A percentile compares a stretch with the other conserved stretches of the same genome.
Evolutionary conservation across 176 grass and related monocot species (phyloP).

Genomic region (Triticum timopheevii): DNA sequence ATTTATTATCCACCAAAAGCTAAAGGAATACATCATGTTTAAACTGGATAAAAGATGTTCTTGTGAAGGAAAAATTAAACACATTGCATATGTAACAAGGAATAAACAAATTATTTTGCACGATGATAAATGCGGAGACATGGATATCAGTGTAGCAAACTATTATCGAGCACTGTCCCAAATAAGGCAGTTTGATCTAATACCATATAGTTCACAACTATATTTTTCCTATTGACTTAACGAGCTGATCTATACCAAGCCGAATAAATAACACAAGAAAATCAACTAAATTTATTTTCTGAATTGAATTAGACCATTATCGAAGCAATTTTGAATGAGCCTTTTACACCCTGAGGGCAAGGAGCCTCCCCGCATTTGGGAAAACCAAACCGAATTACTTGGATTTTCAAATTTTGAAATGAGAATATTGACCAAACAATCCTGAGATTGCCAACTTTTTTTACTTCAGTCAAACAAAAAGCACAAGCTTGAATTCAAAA

Average conservation of each 20-base stretch:
- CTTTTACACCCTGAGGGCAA: not conserved
- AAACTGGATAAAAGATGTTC: not conserved
- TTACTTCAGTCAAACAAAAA: not conserved
- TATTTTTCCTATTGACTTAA: not conserved
- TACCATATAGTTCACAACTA: not conserved
- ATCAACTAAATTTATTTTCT: not conserved
- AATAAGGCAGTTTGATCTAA: not conserved
- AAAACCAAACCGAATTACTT: not conserved
- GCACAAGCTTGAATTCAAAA: not conserved
- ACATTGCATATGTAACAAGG: not conserved
- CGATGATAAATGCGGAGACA: not conserved
- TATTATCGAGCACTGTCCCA: not conserved
- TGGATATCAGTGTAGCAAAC: not conserved
- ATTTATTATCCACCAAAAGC: conserved; percentile 26
- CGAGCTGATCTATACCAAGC: not conserved
- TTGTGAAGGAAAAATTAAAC: not conserved
- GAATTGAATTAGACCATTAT: not conserved
- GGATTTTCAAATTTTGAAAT: not conserved
- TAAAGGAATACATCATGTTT: conserved; percentile 15
- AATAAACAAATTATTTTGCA: not conserved
- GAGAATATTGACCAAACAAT: not conserved
- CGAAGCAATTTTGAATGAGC: not conserved
- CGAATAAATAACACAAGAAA: not conserved
- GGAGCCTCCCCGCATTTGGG: not conserved
- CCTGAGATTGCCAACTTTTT: not conserved